Conservation (phyloP, 805 yeast genomes). For the Pichia cephalocereana region DNA sequence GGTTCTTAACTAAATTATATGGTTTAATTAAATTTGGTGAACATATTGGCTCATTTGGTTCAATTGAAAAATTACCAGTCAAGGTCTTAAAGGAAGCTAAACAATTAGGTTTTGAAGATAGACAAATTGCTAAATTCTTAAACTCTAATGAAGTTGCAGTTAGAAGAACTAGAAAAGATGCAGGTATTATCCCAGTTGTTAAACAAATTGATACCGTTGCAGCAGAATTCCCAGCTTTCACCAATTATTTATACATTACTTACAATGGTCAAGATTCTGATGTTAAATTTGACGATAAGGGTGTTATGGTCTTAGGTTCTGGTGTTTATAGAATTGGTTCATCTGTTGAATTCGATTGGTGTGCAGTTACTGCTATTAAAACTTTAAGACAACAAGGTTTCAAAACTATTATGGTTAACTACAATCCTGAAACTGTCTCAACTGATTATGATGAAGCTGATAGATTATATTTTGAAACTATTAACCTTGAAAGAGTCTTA, state of each 20-base stretch:
- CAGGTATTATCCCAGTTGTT: slow-evolving; percentile 82
- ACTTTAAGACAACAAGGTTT: slow-evolving; percentile 78
- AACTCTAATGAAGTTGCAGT: slow-evolving; percentile 89
- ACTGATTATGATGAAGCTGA: slow-evolving; percentile 98
- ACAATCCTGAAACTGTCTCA: slow-evolving; percentile 98
- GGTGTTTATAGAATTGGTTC: slow-evolving; percentile 99
- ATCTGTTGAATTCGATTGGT: slow-evolving; percentile 98
- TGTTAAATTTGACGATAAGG: slow-evolving; percentile 81
- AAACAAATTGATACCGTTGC: slow-evolving; percentile 98
- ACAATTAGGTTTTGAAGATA: slow-evolving; percentile 93
- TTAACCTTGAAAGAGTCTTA: slow-evolving; percentile 85
- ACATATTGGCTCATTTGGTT: slow-evolving; percentile 46
- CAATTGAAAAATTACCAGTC: slow-evolving; percentile 54
- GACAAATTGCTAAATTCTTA: slow-evolving; percentile 86
- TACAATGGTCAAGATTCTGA: slow-evolving; percentile 89
- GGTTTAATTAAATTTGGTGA: slow-evolving; percentile 66
- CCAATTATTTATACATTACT: slow-evolving; percentile 91
- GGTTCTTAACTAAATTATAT: slow-evolving; percentile 87
- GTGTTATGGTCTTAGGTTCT: slow-evolving; percentile 92
- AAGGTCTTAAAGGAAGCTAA: slow-evolving; percentile 72
- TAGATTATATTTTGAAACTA: slow-evolving; percentile 90
- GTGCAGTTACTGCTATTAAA: slow-evolving; percentile 96
- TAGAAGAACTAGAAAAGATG: slow-evolving; percentile 79
- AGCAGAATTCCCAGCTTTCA: slow-evolving; percentile 95
- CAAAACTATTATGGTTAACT: slow-evolving; percentile 94